Percentiles rank a stretch among this genome's conserved stretches.
These are phyloP conservation scores for Omphalotus olearius DNA, from an alignment of 1,284 basidiomycete species.

Conservation along the genomic window DNA sequence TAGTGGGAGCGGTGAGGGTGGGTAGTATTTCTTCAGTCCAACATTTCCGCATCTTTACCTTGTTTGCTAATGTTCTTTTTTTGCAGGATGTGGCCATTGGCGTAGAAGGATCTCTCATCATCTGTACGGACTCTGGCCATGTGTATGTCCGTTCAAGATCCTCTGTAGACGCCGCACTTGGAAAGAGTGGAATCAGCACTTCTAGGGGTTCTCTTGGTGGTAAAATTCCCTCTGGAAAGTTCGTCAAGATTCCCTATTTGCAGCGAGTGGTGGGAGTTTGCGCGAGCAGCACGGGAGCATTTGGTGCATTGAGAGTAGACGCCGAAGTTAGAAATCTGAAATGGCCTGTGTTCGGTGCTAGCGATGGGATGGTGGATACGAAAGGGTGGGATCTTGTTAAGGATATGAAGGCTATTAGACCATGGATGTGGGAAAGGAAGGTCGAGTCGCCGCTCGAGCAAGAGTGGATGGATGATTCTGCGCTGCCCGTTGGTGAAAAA, in stretches of 20 bases:
- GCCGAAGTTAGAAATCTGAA: constrained; percentile 56
- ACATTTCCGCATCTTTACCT: background rate
- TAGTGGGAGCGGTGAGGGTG: constrained; percentile 80
- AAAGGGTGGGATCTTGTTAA: constrained; percentile 14
- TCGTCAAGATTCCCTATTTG: constrained; percentile 76
- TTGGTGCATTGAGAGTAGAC: constrained; percentile 82
- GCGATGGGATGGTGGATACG: constrained; percentile 3
- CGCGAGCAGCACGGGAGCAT: constrained; percentile 86
- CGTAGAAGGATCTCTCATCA: constrained; percentile 82
- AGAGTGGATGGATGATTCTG: constrained; percentile 5
- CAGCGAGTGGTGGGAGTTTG: constrained; percentile 86
- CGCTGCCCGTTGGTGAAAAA: background rate
- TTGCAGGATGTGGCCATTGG: constrained; percentile 88
- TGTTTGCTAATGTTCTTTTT: background rate
- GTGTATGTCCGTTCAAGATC: constrained; percentile 80
- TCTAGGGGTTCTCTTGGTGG: constrained; percentile 25
- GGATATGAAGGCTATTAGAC: constrained; percentile 10
- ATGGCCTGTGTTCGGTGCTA: background rate
- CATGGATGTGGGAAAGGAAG: constrained; percentile 12
- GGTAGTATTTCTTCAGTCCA: constrained; percentile 18
- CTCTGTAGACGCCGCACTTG: constrained; percentile 30
- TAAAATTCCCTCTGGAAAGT: constrained; percentile 65
- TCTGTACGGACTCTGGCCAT: constrained; percentile 94
- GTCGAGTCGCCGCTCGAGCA: constrained; percentile 5
- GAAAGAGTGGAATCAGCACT: constrained; percentile 37